Base-by-base conservation (phyloP, 176 grass and related monocot species). In the Areca catechu region DNA sequence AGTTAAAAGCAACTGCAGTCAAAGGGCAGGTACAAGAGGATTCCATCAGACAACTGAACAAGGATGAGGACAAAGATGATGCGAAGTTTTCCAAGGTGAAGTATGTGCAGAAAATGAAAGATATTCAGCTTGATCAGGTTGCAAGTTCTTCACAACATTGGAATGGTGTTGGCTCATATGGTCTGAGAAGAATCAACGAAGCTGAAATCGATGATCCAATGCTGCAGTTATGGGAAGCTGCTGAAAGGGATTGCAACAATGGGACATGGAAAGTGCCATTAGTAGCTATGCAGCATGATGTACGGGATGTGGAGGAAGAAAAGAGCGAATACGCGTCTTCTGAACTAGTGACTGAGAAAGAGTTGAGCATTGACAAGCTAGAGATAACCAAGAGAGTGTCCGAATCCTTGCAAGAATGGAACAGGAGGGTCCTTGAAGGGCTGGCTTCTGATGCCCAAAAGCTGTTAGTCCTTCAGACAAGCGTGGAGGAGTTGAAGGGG, bases 191-290 rank as follows among this genome's bases (percentile, higher is more conserved):
- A 58, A 74, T 61, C 43, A 60, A 51, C 60, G 80, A 75, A 61
- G 63, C 60, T 28, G 94, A 85, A 48, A 47, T 81, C 7, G 73
- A 89, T 67, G 94, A 98, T 65, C 81, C 78, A 60, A 89, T 95
- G 81, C 89, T 95, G 68, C 80, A 89, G 55, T 79, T 98, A 17
- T 98, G 34, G 34, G 34, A 43, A 43, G 1, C 34, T 43, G 34
- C 34, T 43, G 34, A 43, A 43, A 43, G 34, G 10, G 34, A 10
- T 10, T 12, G 34, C 34, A 43, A 43, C 34, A 43, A 43, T 43
- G 34, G 34, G 9, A 43, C 63, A 19, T 67, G 49, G 17, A 82
- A 82, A 49, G 78, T 72, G 14, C 85, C 84, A 1, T 76, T 75
- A 58, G 79, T 70, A 57, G 49, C 50, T 15, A 14, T 29, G 15